phyloP scores from a whole-genome alignment of 2,329 filamentous ascomycete species.

The Cadophora sp. region DNA sequence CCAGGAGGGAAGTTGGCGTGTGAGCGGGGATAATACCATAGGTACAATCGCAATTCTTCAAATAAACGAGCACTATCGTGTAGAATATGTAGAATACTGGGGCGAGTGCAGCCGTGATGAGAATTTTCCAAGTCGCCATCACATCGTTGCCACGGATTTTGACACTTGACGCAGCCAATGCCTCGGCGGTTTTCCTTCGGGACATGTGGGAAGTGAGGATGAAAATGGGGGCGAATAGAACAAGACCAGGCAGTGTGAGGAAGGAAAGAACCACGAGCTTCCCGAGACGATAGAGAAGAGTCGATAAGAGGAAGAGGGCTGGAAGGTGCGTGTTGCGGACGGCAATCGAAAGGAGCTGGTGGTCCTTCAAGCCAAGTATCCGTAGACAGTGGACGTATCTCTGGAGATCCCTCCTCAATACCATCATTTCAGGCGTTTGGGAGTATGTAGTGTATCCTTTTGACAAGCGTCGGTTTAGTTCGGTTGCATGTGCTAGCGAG shows the following conservation, averaged over 20 bases:
- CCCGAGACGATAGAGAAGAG: conserved; percentile 77
- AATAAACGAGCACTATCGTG: conserved; percentile 74
- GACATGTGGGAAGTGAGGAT: conserved; percentile 83
- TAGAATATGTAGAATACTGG: conserved; percentile 84
- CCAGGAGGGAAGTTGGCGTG: conserved; percentile 54
- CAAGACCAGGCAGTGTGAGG: conserved; percentile 82
- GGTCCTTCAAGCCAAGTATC: conserved; percentile 85
- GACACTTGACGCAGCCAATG: conserved; percentile 83
- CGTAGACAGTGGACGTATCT: conserved; percentile 86
- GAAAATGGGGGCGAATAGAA: conserved; percentile 89
- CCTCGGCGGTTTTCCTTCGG: conserved; percentile 73
- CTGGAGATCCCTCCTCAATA: conserved; percentile 75
- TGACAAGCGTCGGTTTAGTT: conserved; percentile 88
- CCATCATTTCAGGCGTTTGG: conserved; percentile 80
- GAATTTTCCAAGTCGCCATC: conserved; percentile 91
- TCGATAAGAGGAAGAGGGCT: conserved; percentile 73
- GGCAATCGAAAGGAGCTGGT: conserved; percentile 68
- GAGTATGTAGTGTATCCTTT: conserved; percentile 92
- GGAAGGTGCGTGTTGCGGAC: conserved; percentile 81
- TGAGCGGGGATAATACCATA: conserved; percentile 78
- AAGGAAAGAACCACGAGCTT: conserved; percentile 80
- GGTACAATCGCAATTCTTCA: conserved; percentile 78
- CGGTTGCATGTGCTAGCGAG: conserved; percentile 87
- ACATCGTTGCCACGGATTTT: conserved; percentile 89
- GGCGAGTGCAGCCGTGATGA: conserved; percentile 82